These are phyloP conservation scores for Dictyostelium purpureum DNA, from an alignment of 78 protist genomes.

Conservation along the genomic window DNA sequence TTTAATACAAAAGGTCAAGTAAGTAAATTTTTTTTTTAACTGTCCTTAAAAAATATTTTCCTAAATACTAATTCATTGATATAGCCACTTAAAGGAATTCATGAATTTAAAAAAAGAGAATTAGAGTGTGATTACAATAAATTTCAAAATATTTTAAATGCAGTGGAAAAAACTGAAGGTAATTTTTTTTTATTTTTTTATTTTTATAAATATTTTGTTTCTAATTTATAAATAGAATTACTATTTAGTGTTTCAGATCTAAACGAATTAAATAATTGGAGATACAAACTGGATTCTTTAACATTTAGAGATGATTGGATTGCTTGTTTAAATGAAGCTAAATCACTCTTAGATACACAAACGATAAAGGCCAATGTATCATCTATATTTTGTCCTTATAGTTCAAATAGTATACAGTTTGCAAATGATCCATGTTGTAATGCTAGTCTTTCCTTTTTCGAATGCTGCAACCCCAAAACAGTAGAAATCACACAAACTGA, in stretches of 20 bases:
- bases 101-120: neutral
- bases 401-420: neutral
- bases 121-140: neutral
- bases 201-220: too few relatives aligned
- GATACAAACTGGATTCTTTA: constrained; percentile 8
- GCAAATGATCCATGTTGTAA: constrained; percentile 52
- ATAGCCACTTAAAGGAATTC: neutral
- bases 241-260: neutral
- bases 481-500: neutral
- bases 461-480: constrained; percentile 51
- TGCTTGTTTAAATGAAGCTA: constrained; percentile 13
- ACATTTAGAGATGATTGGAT: constrained; percentile 45
- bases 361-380: neutral
- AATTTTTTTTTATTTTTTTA: too few relatives aligned
- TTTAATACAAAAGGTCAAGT: constrained; percentile 31
- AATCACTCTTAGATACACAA: neutral
- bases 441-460: neutral
- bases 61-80: too few relatives aligned
- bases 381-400: constrained; percentile 20
- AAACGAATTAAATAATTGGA: neutral
- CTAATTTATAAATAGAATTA: too few relatives aligned
- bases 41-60: too few relatives aligned
- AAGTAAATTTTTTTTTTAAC: too few relatives aligned
- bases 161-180: neutral
- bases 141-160: neutral